Conservation (phyloP, 2,329 filamentous ascomycete genomes). For the Teratosphaeria epicoccoides region DNA sequence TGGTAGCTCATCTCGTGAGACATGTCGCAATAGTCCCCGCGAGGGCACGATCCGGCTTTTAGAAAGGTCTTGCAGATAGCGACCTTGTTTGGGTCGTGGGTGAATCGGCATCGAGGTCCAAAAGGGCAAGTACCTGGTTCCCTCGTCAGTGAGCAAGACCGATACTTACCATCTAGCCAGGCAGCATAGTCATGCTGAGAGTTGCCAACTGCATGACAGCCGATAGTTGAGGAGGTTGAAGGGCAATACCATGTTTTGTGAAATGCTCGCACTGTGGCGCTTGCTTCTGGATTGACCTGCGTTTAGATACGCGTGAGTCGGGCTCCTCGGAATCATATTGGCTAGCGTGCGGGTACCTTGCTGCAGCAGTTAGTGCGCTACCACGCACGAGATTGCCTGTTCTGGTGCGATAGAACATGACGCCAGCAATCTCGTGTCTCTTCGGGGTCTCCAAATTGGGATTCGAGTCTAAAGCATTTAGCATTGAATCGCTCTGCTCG, state of each 20-base stretch:
- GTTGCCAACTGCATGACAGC: background rate
- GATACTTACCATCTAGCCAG: slow-evolving; percentile 13
- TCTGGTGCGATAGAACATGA: slow-evolving; percentile 76
- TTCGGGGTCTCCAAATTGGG: slow-evolving; percentile 54
- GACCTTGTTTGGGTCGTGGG: slow-evolving; percentile 77
- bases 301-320: background rate
- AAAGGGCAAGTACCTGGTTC: slow-evolving; percentile 68
- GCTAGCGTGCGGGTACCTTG: slow-evolving; percentile 16
- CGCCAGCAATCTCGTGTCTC: slow-evolving; percentile 59
- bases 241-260: slow-evolving; percentile 24
- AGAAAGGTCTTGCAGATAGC: slow-evolving; percentile 84
- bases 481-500: background rate
- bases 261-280: slow-evolving; percentile 24
- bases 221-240: slow-evolving; percentile 2
- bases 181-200: slow-evolving; percentile 2
- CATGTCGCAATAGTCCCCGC: slow-evolving; percentile 73
- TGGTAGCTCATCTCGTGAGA: slow-evolving; percentile 78
- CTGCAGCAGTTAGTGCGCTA: slow-evolving; percentile 5
- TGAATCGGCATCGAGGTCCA: slow-evolving; percentile 67
- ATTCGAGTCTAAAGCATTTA: slow-evolving; percentile 14
- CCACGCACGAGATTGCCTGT: slow-evolving; percentile 71
- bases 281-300: slow-evolving; percentile 4
- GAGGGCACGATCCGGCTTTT: slow-evolving; percentile 64
- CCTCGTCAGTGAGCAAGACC: slow-evolving; percentile 13
- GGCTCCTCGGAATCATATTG: background rate